Base-by-base conservation (phyloP, 345 rosid genomes). In the Hibiscus tridactylites region DNA sequence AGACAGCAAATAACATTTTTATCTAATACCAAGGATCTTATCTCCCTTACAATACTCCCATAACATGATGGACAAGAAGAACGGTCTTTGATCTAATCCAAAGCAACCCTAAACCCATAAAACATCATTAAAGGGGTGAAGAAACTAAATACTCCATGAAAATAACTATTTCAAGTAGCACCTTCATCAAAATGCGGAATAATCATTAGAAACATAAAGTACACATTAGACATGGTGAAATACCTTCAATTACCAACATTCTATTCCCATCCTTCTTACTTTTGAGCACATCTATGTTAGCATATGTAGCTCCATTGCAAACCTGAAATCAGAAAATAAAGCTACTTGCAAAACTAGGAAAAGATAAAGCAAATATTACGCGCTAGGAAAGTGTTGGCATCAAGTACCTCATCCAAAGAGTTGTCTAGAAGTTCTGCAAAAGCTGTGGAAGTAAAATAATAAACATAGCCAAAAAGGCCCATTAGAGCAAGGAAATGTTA, bases 351-450 rank as follows among this genome's bases (percentile, higher is more conserved):
- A 8, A 11, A 57, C 7, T 53, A 8, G 28, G 29, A 76, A 62
- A 54, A 52, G 56, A 0, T 28, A 6, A 75, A 50, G 31, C 17
- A 79, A 11, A 0, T 15, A n/a, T 47, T 26, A 49, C 52, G 42
- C 17, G 35, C 47, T 12, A 4, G 57, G 47, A 9, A 44, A 2
- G 47, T 0, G 3, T 9, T 10, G 13, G 13, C 4, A 42, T 8
- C 58, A 49, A 70, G 15, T 76, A 91, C 98, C 93, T 94, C 98
- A 60, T 94, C 98, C 83, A 94, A 80, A 1, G 93, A 77, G 57
- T 94, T 94, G 76, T 94, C 98, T 65, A 94, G 71, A 76, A 94
- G 98, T 78, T 94, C 98, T 0, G 97, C 98, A 73, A 90, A 87
- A 59, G 98, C 98, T 94, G 86, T 76, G 75, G 12, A 58, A 61